Evolutionary conservation across 176 grass and related monocot genomes (phyloP), one percentile per base, ranked within the genome.

Genomic region (Rhynchospora breviuscula): DNA sequence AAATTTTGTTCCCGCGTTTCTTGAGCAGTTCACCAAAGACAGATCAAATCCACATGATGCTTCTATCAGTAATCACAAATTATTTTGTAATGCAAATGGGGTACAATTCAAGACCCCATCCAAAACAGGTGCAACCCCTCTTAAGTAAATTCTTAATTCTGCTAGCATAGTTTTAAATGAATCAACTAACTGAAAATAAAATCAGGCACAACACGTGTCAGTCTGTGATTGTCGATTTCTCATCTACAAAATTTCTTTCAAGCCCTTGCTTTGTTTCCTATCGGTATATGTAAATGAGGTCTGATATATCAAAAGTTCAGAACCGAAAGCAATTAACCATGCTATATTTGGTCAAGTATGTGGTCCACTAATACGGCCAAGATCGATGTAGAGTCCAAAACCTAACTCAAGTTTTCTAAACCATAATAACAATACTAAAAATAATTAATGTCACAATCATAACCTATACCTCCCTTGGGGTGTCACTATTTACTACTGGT

Each of bases 11-110:
- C 80, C 80, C 80, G 80, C 59, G 80, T 82, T 82, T 82, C 80
- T 82, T 82, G 80, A 82, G 80, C 80, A 63, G 61, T 82, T 82
- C 58, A 82, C 59, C 80, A 82, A 82, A 67, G 80, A 62, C 80
- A 82, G 45, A 51, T 82, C 60, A 67, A 82, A 18, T 67, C 80
- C 80, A 82, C 22, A 82, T 48, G 1, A 64, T 40, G 5, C 19
- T 62, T 80, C n/a, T 44, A 63, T 81, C 15, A 63, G 59, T 43
- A 63, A 47, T 19, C 18, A 63, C 12, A 48, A 46, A 45, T 33
- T 61, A 19, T 81, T 64, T 15, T 65, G 58, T 52, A 14, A 63
- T 17, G 57, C 2, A 11, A 23, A 17, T 4, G 5, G 79, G 79
- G 29, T 2, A 73, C 3, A 73, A 73, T 40, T 44, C 47, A 31